Evolutionary conservation across 148 eudicot species (phyloP), one percentile per base, ranked within the genome.

Genomic region (Vaccinium darrowii): DNA sequence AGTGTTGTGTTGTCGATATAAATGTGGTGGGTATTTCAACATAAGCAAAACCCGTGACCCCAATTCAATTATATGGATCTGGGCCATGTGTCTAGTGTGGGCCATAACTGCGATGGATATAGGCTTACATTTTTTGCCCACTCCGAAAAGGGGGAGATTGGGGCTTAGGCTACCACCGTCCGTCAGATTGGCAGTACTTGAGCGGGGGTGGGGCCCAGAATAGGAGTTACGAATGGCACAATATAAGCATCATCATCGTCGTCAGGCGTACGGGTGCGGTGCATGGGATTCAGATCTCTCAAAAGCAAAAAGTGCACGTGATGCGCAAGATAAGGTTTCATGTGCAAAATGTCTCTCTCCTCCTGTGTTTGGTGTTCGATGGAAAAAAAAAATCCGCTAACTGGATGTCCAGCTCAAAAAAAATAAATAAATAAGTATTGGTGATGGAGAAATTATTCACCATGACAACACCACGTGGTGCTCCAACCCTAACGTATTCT

Each of bases 31-130:
- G 50, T 18, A 21, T 49, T 39, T 76, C 53, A 81, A 63, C 83
- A 60, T 65, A 77, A 39, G 15, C 15, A 36, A 81, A 50, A 69
- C 91, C 89, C 89, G 91, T 89, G 91, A 86, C 86, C 86, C 90
- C 84, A 79, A 23, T 73, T 27, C 62, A 85, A 84, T 83, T 49
- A 69, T 74, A 52, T 89, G 81, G 88, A 82, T 86, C 91, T 86
- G 89, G 88, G 84, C 84, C 84, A 84, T 86, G 84, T 54, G 76
- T 51, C 19, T 81, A 30, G 30, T 12, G 88, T 88, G 90, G 90
- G 87, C 82, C 88, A 84, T 57, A 19, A 27, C 27, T 84, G 52
- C 23, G 75, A 89, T 79, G 13, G 25, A 67, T 1, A 15, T 6
- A 76, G 87, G 82, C 83, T 85, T 81, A 56, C 83, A 84, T 81